A percentile compares a stretch with the other conserved stretches of the same genome.
These are phyloP conservation scores for Pisolithus sp. DNA, from an alignment of 768 basidiomycete species.

Conservation along the genomic window DNA sequence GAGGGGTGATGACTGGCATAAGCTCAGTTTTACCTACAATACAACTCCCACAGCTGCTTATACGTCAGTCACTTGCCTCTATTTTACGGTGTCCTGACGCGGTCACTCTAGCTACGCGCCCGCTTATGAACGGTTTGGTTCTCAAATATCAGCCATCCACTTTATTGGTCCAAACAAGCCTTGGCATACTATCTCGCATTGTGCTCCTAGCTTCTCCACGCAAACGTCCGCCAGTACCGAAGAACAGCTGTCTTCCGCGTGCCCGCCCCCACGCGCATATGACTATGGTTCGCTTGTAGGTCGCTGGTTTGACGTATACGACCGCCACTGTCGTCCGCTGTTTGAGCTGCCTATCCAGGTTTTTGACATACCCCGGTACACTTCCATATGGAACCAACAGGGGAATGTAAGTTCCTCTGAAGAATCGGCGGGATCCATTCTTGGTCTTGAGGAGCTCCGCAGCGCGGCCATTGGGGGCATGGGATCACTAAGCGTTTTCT, in stretches of 20 bases:
- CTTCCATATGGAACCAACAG: slow-evolving; percentile 67
- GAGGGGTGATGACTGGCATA: slow-evolving; percentile 80
- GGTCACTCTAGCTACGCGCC: slow-evolving; percentile 74
- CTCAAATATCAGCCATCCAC: slow-evolving; percentile 80
- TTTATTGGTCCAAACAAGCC: slow-evolving; percentile 97
- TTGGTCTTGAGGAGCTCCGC: slow-evolving; percentile 38
- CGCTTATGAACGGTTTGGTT: slow-evolving; percentile 90
- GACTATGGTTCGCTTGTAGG: slow-evolving; percentile 79
- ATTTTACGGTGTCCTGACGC: slow-evolving; percentile 22
- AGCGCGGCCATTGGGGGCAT: slow-evolving; percentile 28
- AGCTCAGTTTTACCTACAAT: slow-evolving; percentile 96
- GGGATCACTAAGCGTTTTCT: slow-evolving; percentile 8
- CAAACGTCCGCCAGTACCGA: slow-evolving; percentile 23
- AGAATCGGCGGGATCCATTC: slow-evolving; percentile 14
- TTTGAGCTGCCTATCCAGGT: slow-evolving; percentile 34
- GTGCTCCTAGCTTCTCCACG: slow-evolving; percentile 47
- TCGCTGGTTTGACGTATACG: slow-evolving; percentile 88
- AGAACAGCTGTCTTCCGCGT: slow-evolving; percentile 16
- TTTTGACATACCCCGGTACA: slow-evolving; percentile 63
- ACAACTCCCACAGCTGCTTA: slow-evolving; percentile 97
- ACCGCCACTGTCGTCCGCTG: slow-evolving; percentile 73
- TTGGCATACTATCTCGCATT: slow-evolving; percentile 72
- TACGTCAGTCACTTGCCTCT: slow-evolving; percentile 55
- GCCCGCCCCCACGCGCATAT: slow-evolving; percentile 44
- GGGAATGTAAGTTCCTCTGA: background rate